phyloP scores from a whole-genome alignment of 345 rosid genomes.

The Eucalyptus fibrosa region DNA sequence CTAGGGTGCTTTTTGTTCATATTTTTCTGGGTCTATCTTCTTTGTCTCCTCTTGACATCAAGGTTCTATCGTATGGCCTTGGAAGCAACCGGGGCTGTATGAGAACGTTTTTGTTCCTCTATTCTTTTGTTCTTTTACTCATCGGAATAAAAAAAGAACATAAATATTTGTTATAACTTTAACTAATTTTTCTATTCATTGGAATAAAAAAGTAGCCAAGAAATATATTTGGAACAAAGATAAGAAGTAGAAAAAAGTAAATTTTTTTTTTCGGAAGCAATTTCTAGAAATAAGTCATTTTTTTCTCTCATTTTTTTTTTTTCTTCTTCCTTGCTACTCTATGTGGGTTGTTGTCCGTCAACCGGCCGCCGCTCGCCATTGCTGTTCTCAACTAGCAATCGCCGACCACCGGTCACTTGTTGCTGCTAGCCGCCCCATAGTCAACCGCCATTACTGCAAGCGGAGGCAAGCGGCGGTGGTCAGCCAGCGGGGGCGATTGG shows the following conservation, averaged over 20 bases:
- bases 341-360: fast-evolving
- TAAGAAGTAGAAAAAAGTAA: fast-evolving
- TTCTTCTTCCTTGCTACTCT: fast-evolving
- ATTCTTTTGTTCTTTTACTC: too few species aligned
- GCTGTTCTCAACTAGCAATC: fast-evolving
- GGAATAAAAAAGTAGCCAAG: fast-evolving
- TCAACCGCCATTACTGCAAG: fast-evolving
- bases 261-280: fast-evolving
- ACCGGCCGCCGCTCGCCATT: fast-evolving
- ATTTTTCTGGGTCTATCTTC: background rate
- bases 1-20: background rate
- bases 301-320: too few species aligned
- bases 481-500: fast-evolving
- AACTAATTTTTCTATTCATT: too few species aligned
- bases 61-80: background rate
- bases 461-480: fast-evolving
- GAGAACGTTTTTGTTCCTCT: too few species aligned
- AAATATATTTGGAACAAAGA: fast-evolving
- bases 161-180: fast-evolving
- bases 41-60: background rate
- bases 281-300: too few species aligned
- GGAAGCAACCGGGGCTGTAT: background rate
- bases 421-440: fast-evolving
- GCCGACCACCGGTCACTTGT: fast-evolving
- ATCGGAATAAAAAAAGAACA: fast-evolving